Evolutionary conservation across 345 rosid genomes (phyloP).

Genomic region (Salix dunnii): DNA sequence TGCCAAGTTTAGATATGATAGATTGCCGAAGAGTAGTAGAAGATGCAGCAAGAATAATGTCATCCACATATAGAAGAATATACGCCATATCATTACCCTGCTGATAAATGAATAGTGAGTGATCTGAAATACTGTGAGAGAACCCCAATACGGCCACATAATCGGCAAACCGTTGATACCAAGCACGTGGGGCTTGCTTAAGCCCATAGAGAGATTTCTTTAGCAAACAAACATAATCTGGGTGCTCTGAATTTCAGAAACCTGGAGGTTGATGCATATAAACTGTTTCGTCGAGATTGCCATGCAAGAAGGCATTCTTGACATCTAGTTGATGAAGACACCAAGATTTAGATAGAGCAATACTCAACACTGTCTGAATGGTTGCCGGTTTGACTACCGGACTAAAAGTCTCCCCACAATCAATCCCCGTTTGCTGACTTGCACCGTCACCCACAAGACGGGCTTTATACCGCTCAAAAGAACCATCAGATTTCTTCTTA

Average conservation of each 20-base stretch:
- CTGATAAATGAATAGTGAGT: neutral
- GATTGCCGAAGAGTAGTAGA: neutral
- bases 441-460: neutral
- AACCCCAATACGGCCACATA: neutral
- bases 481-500: conserved; percentile 6
- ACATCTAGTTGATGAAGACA: neutral
- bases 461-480: conserved; percentile 2
- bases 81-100: neutral
- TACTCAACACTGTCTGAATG: neutral
- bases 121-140: neutral
- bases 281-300: neutral
- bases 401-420: neutral
- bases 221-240: neutral
- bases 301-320: neutral
- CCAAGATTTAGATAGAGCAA: neutral
- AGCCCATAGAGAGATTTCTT: no score
- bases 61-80: neutral
- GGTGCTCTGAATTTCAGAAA: neutral
- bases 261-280: neutral
- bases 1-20: neutral
- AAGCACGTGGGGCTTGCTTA: neutral
- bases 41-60: neutral
- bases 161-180: neutral
- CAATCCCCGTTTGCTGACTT: neutral
- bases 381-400: neutral